A percentile compares a stretch with the other conserved stretches of the same genome.
Evolutionary conservation across 768 basidiomycete genomes (phyloP).

Genomic region (Podaxis sp.): DNA sequence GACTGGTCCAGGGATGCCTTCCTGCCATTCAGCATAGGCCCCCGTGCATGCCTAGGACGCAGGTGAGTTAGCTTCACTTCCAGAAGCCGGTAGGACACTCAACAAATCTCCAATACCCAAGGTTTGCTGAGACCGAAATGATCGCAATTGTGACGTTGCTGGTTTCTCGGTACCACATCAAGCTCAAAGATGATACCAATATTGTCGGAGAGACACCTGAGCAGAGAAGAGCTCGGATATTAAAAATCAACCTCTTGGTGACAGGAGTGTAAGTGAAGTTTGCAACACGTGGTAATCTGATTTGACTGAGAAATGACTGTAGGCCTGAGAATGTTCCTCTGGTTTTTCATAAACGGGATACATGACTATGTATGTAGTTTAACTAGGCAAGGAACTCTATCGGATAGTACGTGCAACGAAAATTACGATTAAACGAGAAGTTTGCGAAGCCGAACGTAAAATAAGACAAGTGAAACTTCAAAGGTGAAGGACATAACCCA

Average conservation of each 20-base stretch:
- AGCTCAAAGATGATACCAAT: slow-evolving; percentile 48
- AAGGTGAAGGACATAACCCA: background rate
- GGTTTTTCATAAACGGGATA: background rate
- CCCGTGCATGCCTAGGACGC: slow-evolving; percentile 18
- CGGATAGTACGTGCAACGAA: background rate
- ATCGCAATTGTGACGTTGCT: slow-evolving; percentile 50
- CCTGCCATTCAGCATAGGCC: slow-evolving; percentile 16
- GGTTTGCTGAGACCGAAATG: slow-evolving; percentile 53
- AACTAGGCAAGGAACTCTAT: background rate
- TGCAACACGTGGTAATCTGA: background rate
- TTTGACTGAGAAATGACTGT: background rate
- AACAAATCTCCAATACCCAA: slow-evolving; percentile 18
- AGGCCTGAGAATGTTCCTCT: background rate
- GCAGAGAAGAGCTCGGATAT: slow-evolving; percentile 41
- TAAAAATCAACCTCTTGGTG: slow-evolving; percentile 33
- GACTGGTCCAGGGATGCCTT: slow-evolving; percentile 18
- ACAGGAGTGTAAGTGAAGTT: slow-evolving; percentile 43
- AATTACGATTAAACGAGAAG: background rate
- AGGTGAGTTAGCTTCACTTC: slow-evolving; percentile 27
- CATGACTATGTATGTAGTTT: background rate
- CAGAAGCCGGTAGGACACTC: background rate
- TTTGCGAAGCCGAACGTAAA: background rate
- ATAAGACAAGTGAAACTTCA: background rate
- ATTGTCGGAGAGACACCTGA: slow-evolving; percentile 47
- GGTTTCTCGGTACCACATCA: slow-evolving; percentile 44